Conservation (phyloP, 169 alveolate species). For the Plasmodium relictum region DNA sequence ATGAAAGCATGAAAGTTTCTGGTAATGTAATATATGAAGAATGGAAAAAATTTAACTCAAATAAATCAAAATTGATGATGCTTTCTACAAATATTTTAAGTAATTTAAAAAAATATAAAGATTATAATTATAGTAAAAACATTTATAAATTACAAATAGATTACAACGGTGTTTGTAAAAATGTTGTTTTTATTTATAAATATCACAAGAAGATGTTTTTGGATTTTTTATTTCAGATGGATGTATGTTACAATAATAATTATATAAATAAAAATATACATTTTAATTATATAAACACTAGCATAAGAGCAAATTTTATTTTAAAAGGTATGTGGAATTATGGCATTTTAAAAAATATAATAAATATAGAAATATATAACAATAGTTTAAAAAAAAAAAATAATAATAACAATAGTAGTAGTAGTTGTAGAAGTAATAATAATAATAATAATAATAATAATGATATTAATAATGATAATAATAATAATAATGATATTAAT, state of each 20-base stretch:
- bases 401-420: not conserved
- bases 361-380: not conserved
- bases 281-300: not conserved
- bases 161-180: constrained; percentile 43
- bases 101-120: constrained; percentile 24
- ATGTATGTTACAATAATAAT: constrained; percentile 27
- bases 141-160: constrained; percentile 55
- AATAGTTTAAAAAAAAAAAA: not conserved
- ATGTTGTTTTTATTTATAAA: not conserved
- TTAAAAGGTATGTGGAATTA: constrained; percentile 48
- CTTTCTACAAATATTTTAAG: constrained; percentile 57
- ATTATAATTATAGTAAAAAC: constrained; percentile 26
- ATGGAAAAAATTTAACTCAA: constrained; percentile 29
- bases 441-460: not conserved
- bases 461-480: not conserved
- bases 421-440: not conserved
- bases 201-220: constrained; percentile 33
- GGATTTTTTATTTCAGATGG: constrained; percentile 11
- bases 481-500: not conserved
- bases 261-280: constrained; percentile 14
- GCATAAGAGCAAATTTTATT: not conserved
- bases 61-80: constrained; percentile 5
- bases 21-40: constrained; percentile 15
- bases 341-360: not conserved
- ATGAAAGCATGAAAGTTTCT: not conserved